phyloP scores from a whole-genome alignment of 768 basidiomycete genomes.

The Suillus variegatus region DNA sequence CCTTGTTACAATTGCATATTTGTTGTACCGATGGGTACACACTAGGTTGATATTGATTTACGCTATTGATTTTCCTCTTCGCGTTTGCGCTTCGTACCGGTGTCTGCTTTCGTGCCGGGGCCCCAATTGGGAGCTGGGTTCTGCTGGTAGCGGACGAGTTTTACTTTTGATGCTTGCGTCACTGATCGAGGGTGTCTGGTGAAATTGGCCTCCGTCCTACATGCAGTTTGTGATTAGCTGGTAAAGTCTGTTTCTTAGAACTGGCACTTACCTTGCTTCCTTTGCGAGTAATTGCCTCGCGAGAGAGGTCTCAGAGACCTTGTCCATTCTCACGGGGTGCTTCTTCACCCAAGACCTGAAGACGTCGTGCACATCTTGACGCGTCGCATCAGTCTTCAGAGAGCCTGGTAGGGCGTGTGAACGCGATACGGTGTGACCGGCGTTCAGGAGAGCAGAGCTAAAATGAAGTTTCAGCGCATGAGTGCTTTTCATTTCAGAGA shows the following conservation, averaged over 20 bases:
- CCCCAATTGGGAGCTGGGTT: constrained; percentile 96
- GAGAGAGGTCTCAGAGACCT: constrained; percentile 75
- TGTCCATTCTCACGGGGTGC: constrained; percentile 83
- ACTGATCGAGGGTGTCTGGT: constrained; percentile 66
- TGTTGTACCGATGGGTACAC: not conserved
- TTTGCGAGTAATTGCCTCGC: constrained; percentile 67
- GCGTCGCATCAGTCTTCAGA: constrained; percentile 84
- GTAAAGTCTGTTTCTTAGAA: not conserved
- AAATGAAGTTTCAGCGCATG: not conserved
- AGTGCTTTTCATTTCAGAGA: not conserved
- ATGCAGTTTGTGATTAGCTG: constrained; percentile 25
- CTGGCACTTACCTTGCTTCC: constrained; percentile 57
- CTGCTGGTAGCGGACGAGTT: constrained; percentile 85
- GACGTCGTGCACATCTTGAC: constrained; percentile 74
- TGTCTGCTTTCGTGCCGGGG: constrained; percentile 67
- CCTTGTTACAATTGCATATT: constrained; percentile 3
- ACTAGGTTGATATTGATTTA: not conserved
- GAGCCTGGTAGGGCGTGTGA: constrained; percentile 91
- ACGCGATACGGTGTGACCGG: constrained; percentile 80
- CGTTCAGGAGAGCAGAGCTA: constrained; percentile 89
- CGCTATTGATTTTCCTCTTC: constrained; percentile 15
- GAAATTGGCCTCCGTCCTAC: constrained; percentile 72
- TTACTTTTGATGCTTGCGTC: constrained; percentile 62
- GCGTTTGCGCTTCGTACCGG: constrained; percentile 34
- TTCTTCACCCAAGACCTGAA: constrained; percentile 82